Conservation (phyloP, 75 land plant genomes). For the Sequoiadendron giganteum region DNA sequence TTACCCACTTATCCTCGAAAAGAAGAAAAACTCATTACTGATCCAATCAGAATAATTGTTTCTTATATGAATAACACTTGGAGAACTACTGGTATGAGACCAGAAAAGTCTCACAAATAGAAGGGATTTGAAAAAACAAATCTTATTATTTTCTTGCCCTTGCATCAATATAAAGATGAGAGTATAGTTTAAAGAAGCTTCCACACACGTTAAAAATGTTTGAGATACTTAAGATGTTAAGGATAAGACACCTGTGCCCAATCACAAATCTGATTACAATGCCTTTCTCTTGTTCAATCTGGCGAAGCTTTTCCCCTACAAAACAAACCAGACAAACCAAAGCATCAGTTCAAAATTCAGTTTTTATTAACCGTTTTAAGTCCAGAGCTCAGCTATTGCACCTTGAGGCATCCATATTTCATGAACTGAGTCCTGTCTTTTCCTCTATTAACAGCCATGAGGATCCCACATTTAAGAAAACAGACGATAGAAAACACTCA, state of each 20-base stretch:
- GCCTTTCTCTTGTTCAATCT: conserved; percentile 66
- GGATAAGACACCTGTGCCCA: conserved; percentile 56
- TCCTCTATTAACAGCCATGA: conserved; percentile 8
- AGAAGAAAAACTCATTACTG: not conserved
- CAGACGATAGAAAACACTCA: not conserved
- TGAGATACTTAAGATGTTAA: conserved; percentile 2
- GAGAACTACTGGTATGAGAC: not conserved
- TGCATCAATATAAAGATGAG: not conserved
- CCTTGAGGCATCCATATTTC: conserved; percentile 98
- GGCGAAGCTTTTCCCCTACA: conserved; percentile 54
- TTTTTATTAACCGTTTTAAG: not conserved
- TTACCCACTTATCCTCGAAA: not conserved
- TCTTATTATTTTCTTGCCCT: not conserved
- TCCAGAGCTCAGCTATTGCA: conserved; percentile 12
- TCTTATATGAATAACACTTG: not conserved
- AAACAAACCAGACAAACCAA: conserved; percentile 10
- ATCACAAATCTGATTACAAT: conserved; percentile 71
- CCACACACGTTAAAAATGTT: not conserved
- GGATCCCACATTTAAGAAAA: not conserved
- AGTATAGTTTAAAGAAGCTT: not conserved
- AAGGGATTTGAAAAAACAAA: not conserved
- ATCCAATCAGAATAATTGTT: not conserved
- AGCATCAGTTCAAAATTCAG: conserved; percentile 6
- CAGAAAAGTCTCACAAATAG: not conserved
- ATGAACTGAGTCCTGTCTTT: conserved; percentile 86